phyloP scores from a whole-genome alignment of 2,329 filamentous ascomycete genomes.

The Incumbomyces lentus region DNA sequence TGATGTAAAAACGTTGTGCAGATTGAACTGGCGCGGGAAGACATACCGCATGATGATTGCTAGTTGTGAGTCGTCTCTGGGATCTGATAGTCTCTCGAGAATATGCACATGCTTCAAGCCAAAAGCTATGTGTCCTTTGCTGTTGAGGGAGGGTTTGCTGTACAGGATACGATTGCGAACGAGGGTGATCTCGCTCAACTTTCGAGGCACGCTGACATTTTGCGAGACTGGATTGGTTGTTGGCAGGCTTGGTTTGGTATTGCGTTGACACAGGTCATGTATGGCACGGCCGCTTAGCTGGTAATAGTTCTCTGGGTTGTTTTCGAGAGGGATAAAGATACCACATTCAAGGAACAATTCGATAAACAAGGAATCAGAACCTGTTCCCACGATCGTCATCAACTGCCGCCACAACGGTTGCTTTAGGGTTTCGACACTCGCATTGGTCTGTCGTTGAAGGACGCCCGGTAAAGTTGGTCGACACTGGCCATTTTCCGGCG shows the following conservation, averaged over 20 bases:
- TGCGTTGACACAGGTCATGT: slow-evolving; percentile 9
- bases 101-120: slow-evolving; percentile 77
- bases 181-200: slow-evolving; percentile 56
- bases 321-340: slow-evolving; percentile 56
- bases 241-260: slow-evolving; percentile 10
- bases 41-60: slow-evolving; percentile 79
- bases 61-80: slow-evolving; percentile 43
- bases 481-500: slow-evolving; percentile 25
- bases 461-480: slow-evolving; percentile 54
- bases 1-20: slow-evolving; percentile 88
- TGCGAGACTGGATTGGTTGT: neutral
- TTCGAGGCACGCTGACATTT: neutral
- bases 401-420: slow-evolving; percentile 63
- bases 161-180: slow-evolving; percentile 81
- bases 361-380: slow-evolving; percentile 67
- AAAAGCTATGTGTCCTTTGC: slow-evolving; percentile 55
- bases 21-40: slow-evolving; percentile 78
- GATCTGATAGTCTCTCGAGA: slow-evolving; percentile 57
- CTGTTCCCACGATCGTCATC: slow-evolving; percentile 61
- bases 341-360: slow-evolving; percentile 67
- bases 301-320: slow-evolving; percentile 55
- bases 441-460: slow-evolving; percentile 55
- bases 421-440: slow-evolving; percentile 59
- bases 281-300: slow-evolving; percentile 58
- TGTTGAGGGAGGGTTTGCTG: slow-evolving; percentile 60